Conservation (phyloP, 805 yeast genomes). For the Pichia cephalocereana region DNA sequence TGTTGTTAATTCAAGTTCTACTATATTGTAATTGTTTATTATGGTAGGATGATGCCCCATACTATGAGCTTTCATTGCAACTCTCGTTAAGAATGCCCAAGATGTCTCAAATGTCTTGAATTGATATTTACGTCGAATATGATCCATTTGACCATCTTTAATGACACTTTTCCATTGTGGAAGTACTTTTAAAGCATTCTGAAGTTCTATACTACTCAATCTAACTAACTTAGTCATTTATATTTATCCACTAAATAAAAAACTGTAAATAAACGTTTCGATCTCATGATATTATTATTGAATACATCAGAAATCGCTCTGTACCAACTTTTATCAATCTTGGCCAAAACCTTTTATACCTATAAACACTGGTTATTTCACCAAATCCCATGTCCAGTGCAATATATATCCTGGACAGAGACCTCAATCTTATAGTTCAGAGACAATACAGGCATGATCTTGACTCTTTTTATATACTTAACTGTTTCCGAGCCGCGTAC, state of each 20-base stretch:
- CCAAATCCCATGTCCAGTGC: conserved; percentile 26
- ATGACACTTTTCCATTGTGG: conserved; percentile 6
- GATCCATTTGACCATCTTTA: neutral
- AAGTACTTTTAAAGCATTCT: conserved; percentile 7
- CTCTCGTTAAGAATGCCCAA: conserved; percentile 54
- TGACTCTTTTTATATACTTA: conserved; percentile 15
- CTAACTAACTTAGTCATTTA: neutral
- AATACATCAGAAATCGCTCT: no score
- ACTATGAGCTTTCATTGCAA: conserved; percentile 48
- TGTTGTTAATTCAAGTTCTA: conserved; percentile 46
- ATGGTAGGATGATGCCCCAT: conserved; percentile 68
- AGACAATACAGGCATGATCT: conserved; percentile 28
- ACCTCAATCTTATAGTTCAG: conserved; percentile 22
- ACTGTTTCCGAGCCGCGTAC: conserved; percentile 23
- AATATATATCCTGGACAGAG: conserved; percentile 27
- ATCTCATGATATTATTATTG: neutral
- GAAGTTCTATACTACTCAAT: neutral
- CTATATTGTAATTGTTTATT: conserved; percentile 51
- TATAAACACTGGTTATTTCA: conserved; percentile 13
- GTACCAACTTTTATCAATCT: no score
- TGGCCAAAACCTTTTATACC: no score
- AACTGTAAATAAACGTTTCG: neutral
- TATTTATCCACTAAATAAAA: neutral
- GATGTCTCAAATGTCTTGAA: conserved; percentile 47
- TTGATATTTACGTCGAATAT: conserved; percentile 23